Evolutionary conservation across 2,329 filamentous ascomycete species (phyloP), one percentile per base, ranked within the genome.

Genomic region (Neofusicoccum sp.): DNA sequence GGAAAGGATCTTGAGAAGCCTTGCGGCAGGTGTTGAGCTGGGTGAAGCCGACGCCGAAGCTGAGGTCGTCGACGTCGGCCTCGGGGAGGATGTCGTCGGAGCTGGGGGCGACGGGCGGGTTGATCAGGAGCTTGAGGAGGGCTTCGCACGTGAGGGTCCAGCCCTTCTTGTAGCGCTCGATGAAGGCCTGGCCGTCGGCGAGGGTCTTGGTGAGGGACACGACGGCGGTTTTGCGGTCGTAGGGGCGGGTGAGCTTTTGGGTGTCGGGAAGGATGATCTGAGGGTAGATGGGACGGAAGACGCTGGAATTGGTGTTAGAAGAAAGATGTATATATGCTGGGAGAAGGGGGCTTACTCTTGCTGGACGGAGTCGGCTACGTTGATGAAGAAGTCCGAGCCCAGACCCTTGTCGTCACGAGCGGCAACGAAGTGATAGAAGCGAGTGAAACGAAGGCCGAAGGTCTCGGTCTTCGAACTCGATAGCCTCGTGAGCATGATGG

Each of bases 1-100:
- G 89, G 80, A 92, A 98, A 20, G 93, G 89, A 72, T 98, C 95
- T 56, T 82, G 83, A 1, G 84, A 78, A 3, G 85, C 80, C 62
- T 87, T 87, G 73, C 89, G 91, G 79, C 93, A 95, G 0, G 93
- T 97, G 78, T 93, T 96, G 64, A 99, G 84, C 33, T 90, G 88
- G 0, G 95, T 98, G 77, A 96, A 99, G 7, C 92, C 93, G 65
- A 97, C 87, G 28, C 95, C 95, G 70, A 99, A 99, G 30, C 91
- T 89, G 66, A 97, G 87, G 73, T 99, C 95, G 69, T 99, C 95
- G 28, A 96, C 90, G 69, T 98, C 93, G 3, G 91, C 88, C 72
- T 98, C 95, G 9, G 86, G 85, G 64, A 96, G 88, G 54, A 90
- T 79, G 66, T 96, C 91, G 61, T 88, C 87, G 36, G 83, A 78